Percentiles rank a stretch among this genome's conserved stretches.
Conservation (phyloP, 805 yeast genomes). For the Scheffersomyces ergatensis region DNA sequence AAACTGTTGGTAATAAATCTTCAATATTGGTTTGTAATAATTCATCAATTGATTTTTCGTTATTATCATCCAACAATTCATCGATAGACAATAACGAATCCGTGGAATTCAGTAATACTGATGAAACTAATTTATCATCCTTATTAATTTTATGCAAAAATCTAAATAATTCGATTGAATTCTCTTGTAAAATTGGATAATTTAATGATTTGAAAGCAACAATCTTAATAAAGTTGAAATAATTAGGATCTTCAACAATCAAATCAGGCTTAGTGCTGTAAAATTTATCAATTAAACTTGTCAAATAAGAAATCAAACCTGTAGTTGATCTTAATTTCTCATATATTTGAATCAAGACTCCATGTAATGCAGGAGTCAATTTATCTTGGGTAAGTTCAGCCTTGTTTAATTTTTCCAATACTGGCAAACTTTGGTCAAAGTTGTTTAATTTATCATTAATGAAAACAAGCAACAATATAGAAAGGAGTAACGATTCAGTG, state of each 20-base stretch:
- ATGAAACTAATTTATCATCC: slow-evolving; percentile 22
- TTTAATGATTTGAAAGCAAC: slow-evolving; percentile 29
- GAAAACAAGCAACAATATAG: slow-evolving; percentile 27
- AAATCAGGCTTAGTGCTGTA: slow-evolving; percentile 5
- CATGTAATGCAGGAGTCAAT: slow-evolving; percentile 48
- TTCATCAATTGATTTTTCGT: slow-evolving; percentile 19
- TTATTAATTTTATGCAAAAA: slow-evolving; percentile 15
- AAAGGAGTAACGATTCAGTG: slow-evolving; percentile 14
- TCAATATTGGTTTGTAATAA: slow-evolving; percentile 30
- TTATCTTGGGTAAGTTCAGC: slow-evolving; percentile 5
- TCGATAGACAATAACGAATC: slow-evolving; percentile 20
- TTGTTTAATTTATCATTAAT: slow-evolving; percentile 16
- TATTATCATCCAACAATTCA: slow-evolving; percentile 16
- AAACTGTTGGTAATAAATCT: slow-evolving; percentile 16
- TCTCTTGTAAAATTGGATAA: slow-evolving; percentile 10
- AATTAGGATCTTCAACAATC: slow-evolving; percentile 9
- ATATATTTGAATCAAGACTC: slow-evolving; percentile 48
- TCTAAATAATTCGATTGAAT: slow-evolving; percentile 17
- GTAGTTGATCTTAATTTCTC: slow-evolving; percentile 38
- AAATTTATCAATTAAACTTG: slow-evolving; percentile 14
- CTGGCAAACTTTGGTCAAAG: slow-evolving; percentile 28
- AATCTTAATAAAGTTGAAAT: slow-evolving; percentile 25
- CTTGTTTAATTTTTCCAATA: slow-evolving; percentile 32
- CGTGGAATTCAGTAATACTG: slow-evolving; percentile 16
- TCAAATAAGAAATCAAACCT: slow-evolving; percentile 22